These are phyloP conservation scores for Flaveria sonorensis DNA, from an alignment of 129 eudicot genomes.

Conservation along the genomic window DNA sequence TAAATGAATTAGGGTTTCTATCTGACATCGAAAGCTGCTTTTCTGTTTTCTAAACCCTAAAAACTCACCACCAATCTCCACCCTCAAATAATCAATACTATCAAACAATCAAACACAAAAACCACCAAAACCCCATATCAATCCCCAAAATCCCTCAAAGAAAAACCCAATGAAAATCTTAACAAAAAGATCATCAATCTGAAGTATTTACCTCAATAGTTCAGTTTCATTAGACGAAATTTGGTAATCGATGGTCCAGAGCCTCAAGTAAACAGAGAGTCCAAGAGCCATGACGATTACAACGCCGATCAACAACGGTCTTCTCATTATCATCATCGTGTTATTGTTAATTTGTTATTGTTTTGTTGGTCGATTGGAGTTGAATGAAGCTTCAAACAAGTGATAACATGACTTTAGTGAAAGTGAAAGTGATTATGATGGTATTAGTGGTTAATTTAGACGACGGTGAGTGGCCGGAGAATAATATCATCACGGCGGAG, in stretches of 20 bases:
- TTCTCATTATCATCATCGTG: constrained; percentile 40
- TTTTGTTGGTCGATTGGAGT: constrained; percentile 6
- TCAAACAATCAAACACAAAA: constrained; percentile 14
- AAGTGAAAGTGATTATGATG: constrained; percentile 3
- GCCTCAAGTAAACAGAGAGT: constrained; percentile 64
- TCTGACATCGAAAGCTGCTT: neutral
- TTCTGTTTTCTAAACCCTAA: constrained; percentile 12
- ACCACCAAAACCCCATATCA: neutral
- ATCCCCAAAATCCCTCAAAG: neutral
- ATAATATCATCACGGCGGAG: constrained; percentile 25
- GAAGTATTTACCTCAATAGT: constrained; percentile 50
- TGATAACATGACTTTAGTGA: neutral
- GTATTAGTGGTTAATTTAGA: constrained; percentile 10
- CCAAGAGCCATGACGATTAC: constrained; percentile 61
- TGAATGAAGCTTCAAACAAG: constrained; percentile 8
- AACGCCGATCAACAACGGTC: constrained; percentile 44
- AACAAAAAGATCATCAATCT: neutral
- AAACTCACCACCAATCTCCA: constrained; percentile 6
- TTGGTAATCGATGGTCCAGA: constrained; percentile 83
- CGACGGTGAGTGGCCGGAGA: constrained; percentile 22
- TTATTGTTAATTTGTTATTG: neutral
- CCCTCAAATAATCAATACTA: neutral
- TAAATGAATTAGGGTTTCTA: neutral
- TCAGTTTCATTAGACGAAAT: constrained; percentile 69
- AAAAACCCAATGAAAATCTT: neutral